phyloP scores from a whole-genome alignment of 768 basidiomycete genomes.

The Tremella fuciformis region DNA sequence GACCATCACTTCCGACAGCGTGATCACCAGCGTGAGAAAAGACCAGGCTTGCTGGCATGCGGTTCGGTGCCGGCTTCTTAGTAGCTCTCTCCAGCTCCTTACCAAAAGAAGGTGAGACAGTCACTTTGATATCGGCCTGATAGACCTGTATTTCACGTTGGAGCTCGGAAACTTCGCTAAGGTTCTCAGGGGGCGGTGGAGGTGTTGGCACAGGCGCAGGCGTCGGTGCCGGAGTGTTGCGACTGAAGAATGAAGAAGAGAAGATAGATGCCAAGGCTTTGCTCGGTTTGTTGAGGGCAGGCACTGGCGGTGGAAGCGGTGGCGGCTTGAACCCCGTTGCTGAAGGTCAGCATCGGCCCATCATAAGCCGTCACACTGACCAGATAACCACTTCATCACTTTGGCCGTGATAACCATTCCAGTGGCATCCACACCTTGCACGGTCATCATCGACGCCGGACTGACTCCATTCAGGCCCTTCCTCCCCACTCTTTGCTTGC shows the following conservation, averaged over 20 bases:
- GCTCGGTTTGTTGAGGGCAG: slow-evolving; percentile 27
- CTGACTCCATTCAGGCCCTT: slow-evolving; percentile 60
- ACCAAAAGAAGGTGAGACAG: slow-evolving; percentile 46
- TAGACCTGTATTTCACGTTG: slow-evolving; percentile 45
- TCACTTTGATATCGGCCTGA: slow-evolving; percentile 50
- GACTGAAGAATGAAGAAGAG: slow-evolving; percentile 43
- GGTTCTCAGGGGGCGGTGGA: slow-evolving; percentile 46
- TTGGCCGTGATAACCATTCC: slow-evolving; percentile 71
- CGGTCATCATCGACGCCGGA: slow-evolving; percentile 64
- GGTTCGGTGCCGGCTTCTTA: slow-evolving; percentile 84
- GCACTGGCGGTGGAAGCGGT: slow-evolving; percentile 41
- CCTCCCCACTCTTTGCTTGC: slow-evolving; percentile 30
- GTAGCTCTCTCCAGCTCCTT: slow-evolving; percentile 80
- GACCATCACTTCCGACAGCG: slow-evolving; percentile 16
- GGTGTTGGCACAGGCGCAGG: slow-evolving; percentile 32
- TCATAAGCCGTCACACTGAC: slow-evolving; percentile 14
- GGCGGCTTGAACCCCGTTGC: slow-evolving; percentile 47
- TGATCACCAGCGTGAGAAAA: slow-evolving; percentile 55
- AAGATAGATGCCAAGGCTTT: slow-evolving; percentile 44
- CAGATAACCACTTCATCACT: slow-evolving; percentile 58
- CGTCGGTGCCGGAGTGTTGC: slow-evolving; percentile 23
- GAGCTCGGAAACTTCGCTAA: slow-evolving; percentile 38
- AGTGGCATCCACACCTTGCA: slow-evolving; percentile 63
- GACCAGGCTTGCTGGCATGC: slow-evolving; percentile 75
- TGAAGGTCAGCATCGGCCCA: slow-evolving; percentile 11